Conservation (phyloP, 306 rosid species). For the Albizia julibrissin region DNA sequence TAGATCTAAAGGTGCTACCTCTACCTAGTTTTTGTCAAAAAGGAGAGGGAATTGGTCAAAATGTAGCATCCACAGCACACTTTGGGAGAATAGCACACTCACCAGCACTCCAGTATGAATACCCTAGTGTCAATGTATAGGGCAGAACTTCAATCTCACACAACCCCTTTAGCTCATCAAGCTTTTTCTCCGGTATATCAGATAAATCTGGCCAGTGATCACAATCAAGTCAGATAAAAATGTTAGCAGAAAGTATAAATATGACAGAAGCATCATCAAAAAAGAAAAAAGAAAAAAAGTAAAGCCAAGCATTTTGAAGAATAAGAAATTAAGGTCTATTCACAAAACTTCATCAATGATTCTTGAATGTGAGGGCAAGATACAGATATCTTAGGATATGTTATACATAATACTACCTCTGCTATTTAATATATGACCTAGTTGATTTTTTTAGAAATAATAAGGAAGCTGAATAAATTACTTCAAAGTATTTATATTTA, state of each 20-base stretch:
- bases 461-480: too few species aligned
- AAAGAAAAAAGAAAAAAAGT: background rate
- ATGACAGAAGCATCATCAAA: background rate
- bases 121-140: constrained; percentile 75
- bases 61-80: constrained; percentile 2
- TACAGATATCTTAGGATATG: background rate
- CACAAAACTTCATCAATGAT: background rate
- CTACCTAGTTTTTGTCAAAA: background rate
- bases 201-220: constrained; percentile 59
- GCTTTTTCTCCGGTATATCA: constrained; percentile 62
- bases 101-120: constrained; percentile 96
- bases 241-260: constrained; percentile 1
- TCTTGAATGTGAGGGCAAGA: background rate
- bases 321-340: background rate
- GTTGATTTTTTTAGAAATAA: too few species aligned
- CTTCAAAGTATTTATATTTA: too few species aligned
- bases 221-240: constrained; percentile 25
- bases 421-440: too few species aligned
- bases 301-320: background rate
- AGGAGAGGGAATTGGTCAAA: background rate
- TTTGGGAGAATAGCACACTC: constrained; percentile 31
- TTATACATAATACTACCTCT: background rate
- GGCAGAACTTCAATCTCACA: constrained; percentile 83
- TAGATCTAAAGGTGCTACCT: background rate
- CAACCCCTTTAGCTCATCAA: constrained; percentile 62